Conservation (phyloP, 2,329 filamentous ascomycete genomes). For the Spiromastix sp. region DNA sequence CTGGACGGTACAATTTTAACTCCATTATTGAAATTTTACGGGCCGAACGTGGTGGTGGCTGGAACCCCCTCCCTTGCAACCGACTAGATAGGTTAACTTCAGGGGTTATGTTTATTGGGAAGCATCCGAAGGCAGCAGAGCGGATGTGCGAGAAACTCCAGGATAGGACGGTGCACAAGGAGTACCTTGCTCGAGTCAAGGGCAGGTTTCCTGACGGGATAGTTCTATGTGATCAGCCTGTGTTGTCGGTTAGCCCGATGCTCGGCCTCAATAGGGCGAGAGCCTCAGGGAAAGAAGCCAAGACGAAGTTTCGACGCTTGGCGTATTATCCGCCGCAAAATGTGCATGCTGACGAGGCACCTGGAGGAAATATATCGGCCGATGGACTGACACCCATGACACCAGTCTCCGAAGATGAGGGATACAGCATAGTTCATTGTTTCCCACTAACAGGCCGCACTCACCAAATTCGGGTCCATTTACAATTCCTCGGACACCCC, state of each 20-base stretch:
- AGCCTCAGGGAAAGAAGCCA: constrained; percentile 80
- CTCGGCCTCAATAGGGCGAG: constrained; percentile 89
- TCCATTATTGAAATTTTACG: constrained; percentile 89
- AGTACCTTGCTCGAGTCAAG: constrained; percentile 85
- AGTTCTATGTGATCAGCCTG: constrained; percentile 84
- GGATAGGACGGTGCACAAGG: constrained; percentile 76
- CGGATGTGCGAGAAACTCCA: constrained; percentile 66
- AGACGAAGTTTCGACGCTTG: constrained; percentile 81
- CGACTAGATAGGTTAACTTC: constrained; percentile 88
- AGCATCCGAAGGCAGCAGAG: constrained; percentile 70
- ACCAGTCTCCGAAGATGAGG: constrained; percentile 42
- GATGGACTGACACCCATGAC: constrained; percentile 22
- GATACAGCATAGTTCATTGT: constrained; percentile 92
- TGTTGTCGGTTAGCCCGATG: constrained; percentile 89
- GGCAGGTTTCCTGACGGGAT: constrained; percentile 88
- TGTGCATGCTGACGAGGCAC: constrained; percentile 9
- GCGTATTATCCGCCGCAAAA: constrained; percentile 69
- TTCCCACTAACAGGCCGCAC: constrained; percentile 87
- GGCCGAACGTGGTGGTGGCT: constrained; percentile 53
- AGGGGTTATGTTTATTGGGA: constrained; percentile 96
- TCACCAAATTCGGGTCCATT: constrained; percentile 87
- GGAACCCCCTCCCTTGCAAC: constrained; percentile 67
- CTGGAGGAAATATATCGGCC: constrained; percentile 13
- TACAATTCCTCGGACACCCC: constrained; percentile 88
- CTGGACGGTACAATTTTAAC: constrained; percentile 92